Conservation (phyloP, 2,329 filamentous ascomycete species). For the Trichoderma guizhouense region DNA sequence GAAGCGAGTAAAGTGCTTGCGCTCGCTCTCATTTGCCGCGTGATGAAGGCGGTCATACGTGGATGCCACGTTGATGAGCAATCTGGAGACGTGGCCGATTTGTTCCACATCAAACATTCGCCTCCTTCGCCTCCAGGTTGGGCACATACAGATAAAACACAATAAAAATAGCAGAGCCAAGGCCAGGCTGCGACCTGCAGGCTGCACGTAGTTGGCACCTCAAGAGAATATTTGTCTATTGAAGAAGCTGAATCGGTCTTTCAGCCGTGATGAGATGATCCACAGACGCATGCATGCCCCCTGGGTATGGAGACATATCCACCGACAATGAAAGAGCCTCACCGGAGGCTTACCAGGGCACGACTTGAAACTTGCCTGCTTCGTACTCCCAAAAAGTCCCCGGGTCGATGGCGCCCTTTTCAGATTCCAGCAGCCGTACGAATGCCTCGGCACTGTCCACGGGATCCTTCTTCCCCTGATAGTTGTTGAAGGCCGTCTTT, state of each 20-base stretch:
- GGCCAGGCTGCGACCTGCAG: background rate
- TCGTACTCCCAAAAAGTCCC: conserved; percentile 17
- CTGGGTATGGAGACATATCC: background rate
- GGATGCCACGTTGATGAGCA: background rate
- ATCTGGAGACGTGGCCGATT: background rate
- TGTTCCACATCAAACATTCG: background rate
- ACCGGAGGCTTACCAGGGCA: conserved; percentile 1
- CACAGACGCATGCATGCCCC: background rate
- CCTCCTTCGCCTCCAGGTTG: background rate
- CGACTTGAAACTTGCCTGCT: background rate
- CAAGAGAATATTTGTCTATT: background rate
- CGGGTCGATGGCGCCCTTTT: background rate
- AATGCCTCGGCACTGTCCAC: conserved; percentile 12
- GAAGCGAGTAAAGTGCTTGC: background rate
- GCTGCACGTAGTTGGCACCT: background rate
- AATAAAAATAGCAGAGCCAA: background rate
- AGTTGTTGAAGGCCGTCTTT: conserved; percentile 23
- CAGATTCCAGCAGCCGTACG: conserved; percentile 12
- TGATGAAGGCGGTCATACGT: background rate
- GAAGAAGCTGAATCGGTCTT: background rate
- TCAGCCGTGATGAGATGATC: background rate
- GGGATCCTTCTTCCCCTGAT: conserved; percentile 13
- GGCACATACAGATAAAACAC: background rate
- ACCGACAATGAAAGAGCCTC: background rate
- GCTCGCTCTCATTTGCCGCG: background rate